Conservation (phyloP, 805 yeast species). For the Torulaspora franciscae region DNA sequence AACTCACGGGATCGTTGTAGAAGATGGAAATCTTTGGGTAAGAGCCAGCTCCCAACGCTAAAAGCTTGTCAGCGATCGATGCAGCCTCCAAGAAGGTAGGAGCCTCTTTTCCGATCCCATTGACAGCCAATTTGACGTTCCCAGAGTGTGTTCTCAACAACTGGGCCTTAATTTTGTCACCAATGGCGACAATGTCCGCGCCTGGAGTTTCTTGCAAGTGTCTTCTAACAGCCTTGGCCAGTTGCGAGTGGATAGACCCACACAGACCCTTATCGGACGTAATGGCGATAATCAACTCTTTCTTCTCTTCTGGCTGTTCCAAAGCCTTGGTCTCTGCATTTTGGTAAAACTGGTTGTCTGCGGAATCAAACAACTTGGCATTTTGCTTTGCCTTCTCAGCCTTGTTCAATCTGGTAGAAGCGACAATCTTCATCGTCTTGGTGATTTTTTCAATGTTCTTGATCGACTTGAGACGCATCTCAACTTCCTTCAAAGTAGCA, state of each 20-base stretch:
- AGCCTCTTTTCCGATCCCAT: conserved; percentile 93
- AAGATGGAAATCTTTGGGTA: conserved; percentile 76
- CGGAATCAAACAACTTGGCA: conserved; percentile 76
- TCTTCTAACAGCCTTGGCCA: conserved; percentile 80
- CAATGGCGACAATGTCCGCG: conserved; percentile 79
- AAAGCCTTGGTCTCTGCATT: conserved; percentile 72
- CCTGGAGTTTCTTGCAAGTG: conserved; percentile 58
- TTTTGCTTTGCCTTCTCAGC: conserved; percentile 93
- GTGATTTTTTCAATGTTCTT: conserved; percentile 99
- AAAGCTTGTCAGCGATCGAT: conserved; percentile 78
- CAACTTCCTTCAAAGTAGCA: conserved; percentile 98
- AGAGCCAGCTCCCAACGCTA: conserved; percentile 38
- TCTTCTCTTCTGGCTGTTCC: conserved; percentile 38
- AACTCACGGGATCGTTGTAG: conserved; percentile 82
- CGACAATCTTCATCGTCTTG: conserved; percentile 99
- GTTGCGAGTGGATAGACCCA: conserved; percentile 96
- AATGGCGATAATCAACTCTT: conserved; percentile 77
- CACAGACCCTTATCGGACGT: conserved; percentile 98
- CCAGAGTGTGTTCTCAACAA: conserved; percentile 74
- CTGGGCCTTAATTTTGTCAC: conserved; percentile 92
- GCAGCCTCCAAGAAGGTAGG: conserved; percentile 92
- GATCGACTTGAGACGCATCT: conserved; percentile 94
- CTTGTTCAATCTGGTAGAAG: conserved; percentile 91
- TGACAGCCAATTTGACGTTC: conserved; percentile 67
- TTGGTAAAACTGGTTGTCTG: conserved; percentile 72